Evolutionary conservation across 176 grass and related monocot species (phyloP).

Genomic region (Oryza glaberrima): DNA sequence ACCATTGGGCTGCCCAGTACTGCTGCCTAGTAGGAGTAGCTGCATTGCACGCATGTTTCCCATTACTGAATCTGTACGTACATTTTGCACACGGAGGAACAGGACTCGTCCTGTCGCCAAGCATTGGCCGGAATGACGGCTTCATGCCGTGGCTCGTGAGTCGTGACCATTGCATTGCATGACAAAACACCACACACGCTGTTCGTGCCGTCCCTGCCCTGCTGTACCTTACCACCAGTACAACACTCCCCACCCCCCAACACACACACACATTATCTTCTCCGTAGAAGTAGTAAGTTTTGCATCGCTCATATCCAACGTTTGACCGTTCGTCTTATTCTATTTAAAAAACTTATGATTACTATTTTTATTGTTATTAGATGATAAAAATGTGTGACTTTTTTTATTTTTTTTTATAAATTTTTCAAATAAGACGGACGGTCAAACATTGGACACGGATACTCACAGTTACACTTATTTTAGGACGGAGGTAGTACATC

Average conservation of each 20-base stretch:
- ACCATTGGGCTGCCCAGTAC: too few species aligned
- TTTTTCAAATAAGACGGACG: too few species aligned
- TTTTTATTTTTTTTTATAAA: too few species aligned
- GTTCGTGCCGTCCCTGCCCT: background rate
- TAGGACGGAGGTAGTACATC: too few species aligned
- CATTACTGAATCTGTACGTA: background rate
- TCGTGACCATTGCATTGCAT: constrained; percentile 13
- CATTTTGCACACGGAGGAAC: background rate
- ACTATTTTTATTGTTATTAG: too few species aligned
- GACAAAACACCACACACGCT: background rate
- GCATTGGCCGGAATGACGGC: background rate
- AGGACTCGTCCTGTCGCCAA: background rate
- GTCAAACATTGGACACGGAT: too few species aligned
- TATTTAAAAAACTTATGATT: too few species aligned
- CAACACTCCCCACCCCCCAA: background rate
- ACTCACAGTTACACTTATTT: too few species aligned
- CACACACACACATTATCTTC: background rate
- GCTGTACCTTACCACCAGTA: background rate
- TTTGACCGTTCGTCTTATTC: too few species aligned
- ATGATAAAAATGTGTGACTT: too few species aligned
- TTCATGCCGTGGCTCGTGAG: constrained; percentile 24
- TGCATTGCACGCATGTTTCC: background rate
- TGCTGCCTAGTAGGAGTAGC: background rate
- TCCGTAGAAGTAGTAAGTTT: too few species aligned
- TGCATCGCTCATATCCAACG: too few species aligned